Evolutionary conservation across 768 basidiomycete species (phyloP).

Genomic region (Suillus subalutaceus): DNA sequence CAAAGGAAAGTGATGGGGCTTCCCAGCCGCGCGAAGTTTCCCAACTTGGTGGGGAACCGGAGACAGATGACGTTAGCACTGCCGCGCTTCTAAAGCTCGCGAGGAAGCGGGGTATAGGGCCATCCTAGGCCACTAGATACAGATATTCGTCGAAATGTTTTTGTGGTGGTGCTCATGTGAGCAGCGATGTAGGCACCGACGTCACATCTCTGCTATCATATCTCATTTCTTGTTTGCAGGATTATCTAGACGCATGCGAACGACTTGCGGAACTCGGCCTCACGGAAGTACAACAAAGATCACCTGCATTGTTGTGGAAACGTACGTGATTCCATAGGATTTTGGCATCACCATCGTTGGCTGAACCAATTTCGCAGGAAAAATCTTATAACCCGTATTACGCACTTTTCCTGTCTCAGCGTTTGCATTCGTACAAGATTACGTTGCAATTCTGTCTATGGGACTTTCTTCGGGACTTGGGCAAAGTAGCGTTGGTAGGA

Average conservation of each 20-base stretch:
- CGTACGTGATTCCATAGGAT: conserved; percentile 44
- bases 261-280: conserved; percentile 82
- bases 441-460: conserved; percentile 95
- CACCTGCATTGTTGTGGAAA: conserved; percentile 88
- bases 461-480: conserved; percentile 94
- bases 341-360: background rate
- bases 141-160: conserved; percentile 88
- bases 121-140: too few relatives aligned
- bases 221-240: conserved; percentile 49
- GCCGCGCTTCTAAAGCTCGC: conserved; percentile 75
- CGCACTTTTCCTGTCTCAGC: conserved; percentile 80
- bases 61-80: conserved; percentile 33
- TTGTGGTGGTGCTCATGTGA: conserved; percentile 88
- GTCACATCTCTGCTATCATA: background rate
- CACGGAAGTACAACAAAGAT: conserved; percentile 91
- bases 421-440: conserved; percentile 83
- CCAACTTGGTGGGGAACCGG: conserved; percentile 24
- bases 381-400: conserved; percentile 96
- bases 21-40: conserved; percentile 55
- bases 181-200: conserved; percentile 72
- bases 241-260: conserved; percentile 95
- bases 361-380: conserved; percentile 49
- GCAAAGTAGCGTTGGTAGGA: conserved; percentile 80
- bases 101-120: conserved; percentile 94
- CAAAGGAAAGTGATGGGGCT: conserved; percentile 99